Evolutionary conservation across 495 filamentous ascomycete genomes (phyloP).

Genomic region (Penicillium subrubescens): DNA sequence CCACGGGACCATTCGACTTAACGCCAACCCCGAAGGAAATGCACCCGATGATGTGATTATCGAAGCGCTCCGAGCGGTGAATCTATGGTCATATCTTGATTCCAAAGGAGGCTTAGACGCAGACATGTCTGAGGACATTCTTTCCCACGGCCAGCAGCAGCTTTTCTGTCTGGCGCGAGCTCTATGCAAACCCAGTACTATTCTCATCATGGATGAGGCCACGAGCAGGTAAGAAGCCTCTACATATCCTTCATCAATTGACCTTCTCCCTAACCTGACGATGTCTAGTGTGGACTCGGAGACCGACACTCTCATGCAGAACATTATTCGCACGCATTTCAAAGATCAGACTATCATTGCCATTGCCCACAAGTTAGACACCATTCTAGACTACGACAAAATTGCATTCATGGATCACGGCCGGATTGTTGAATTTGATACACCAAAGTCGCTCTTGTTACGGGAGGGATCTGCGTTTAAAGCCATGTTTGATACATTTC

Average conservation of each 20-base stretch:
- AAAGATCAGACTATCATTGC: slow-evolving; percentile 34
- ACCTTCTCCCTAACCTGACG: not conserved
- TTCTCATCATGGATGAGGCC: slow-evolving; percentile 51
- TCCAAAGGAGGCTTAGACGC: slow-evolving; percentile 43
- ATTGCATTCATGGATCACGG: slow-evolving; percentile 38
- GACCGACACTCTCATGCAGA: slow-evolving; percentile 36
- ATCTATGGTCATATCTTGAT: slow-evolving; percentile 40
- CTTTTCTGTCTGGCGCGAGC: slow-evolving; percentile 52
- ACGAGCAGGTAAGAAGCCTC: slow-evolving; percentile 37
- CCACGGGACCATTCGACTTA: slow-evolving; percentile 45
- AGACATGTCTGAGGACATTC: slow-evolving; percentile 36
- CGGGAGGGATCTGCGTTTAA: slow-evolving; percentile 24
- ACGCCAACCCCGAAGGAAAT: slow-evolving; percentile 42
- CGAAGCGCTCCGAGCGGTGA: slow-evolving; percentile 36
- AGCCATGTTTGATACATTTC: slow-evolving; percentile 18
- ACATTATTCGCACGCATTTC: slow-evolving; percentile 33
- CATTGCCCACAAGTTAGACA: slow-evolving; percentile 40
- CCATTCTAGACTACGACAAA: slow-evolving; percentile 38
- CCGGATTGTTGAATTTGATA: slow-evolving; percentile 34
- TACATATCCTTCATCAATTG: not conserved
- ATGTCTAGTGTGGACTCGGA: slow-evolving; percentile 32
- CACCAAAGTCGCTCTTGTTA: slow-evolving; percentile 21
- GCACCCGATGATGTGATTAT: slow-evolving; percentile 40
- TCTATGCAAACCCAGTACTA: slow-evolving; percentile 24
- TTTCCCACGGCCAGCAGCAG: slow-evolving; percentile 50